These are phyloP conservation scores for Saccharomycopsis sp. DNA, from an alignment of 805 yeast species.

Conservation along the genomic window DNA sequence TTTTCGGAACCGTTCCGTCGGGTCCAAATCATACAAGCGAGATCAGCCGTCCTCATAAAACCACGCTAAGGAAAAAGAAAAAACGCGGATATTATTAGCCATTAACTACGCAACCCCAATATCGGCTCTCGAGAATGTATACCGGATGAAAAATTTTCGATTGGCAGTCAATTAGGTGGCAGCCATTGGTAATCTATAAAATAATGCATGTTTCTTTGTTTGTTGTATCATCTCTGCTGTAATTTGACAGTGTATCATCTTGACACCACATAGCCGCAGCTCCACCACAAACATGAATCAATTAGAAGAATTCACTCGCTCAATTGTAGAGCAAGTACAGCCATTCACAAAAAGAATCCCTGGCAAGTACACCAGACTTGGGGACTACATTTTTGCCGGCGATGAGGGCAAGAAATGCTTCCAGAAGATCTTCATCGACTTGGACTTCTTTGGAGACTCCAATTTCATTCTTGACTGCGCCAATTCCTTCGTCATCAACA, in stretches of 20 bases:
- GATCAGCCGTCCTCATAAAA: no score
- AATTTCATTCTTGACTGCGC: neutral
- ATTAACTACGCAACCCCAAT: neutral
- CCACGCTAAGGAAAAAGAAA: no score
- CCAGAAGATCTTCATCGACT: neutral
- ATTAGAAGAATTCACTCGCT: neutral
- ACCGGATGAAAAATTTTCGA: neutral
- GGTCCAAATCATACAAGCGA: neutral
- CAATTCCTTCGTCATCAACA: neutral
- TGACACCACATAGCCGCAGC: neutral
- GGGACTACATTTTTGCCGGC: neutral
- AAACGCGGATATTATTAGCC: neutral
- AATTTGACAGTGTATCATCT: neutral
- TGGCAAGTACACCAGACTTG: neutral
- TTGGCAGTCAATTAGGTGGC: neutral
- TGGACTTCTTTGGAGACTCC: neutral
- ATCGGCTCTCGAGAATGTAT: neutral
- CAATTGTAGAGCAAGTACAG: neutral
- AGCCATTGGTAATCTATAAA: neutral
- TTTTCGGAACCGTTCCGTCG: no score
- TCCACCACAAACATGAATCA: neutral
- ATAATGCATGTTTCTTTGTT: neutral
- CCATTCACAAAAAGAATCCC: neutral
- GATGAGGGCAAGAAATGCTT: conserved; percentile 5
- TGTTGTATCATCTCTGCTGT: neutral